Percentiles rank a stretch among this genome's conserved stretches.
Evolutionary conservation across 805 yeast species (phyloP).

Genomic region (Metschnikowia cubensis): DNA sequence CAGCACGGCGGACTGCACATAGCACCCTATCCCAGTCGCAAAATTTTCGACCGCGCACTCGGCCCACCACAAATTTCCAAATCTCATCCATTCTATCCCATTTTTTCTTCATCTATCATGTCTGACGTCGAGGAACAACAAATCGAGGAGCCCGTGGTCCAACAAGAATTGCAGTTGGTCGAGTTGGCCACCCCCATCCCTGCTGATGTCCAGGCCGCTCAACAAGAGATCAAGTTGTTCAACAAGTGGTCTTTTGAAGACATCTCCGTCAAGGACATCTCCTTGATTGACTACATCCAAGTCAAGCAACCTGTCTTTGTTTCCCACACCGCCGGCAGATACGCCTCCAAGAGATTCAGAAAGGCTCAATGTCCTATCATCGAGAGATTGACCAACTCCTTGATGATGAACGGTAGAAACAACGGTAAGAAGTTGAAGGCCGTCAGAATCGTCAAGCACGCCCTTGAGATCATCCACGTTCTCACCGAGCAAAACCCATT

Average conservation of each 20-base stretch:
- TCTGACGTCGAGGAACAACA: slow-evolving; percentile 77
- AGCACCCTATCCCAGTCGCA: background rate
- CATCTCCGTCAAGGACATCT: slow-evolving; percentile 95
- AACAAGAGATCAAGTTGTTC: slow-evolving; percentile 94
- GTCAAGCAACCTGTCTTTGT: slow-evolving; percentile 96
- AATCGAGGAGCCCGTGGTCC: slow-evolving; percentile 66
- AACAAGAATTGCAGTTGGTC: slow-evolving; percentile 78
- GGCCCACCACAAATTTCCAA: slow-evolving; percentile 1
- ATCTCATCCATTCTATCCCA: slow-evolving; percentile 1
- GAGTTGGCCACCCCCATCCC: slow-evolving; percentile 95
- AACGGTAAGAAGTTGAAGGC: slow-evolving; percentile 99
- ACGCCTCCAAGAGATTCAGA: slow-evolving; percentile 99
- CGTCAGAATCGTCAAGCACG: slow-evolving; percentile 99
- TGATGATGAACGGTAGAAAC: slow-evolving; percentile 99
- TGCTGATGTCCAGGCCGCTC: slow-evolving; percentile 93
- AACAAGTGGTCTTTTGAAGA: slow-evolving; percentile 99
- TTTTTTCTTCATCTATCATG: slow-evolving; percentile 45
- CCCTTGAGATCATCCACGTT: slow-evolving; percentile 95
- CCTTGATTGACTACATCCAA: slow-evolving; percentile 97
- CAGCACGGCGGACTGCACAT: slow-evolving; percentile 18
- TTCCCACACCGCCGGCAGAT: slow-evolving; percentile 99
- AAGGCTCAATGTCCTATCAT: slow-evolving; percentile 99
- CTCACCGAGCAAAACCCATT: slow-evolving; percentile 99
- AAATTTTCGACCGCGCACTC: slow-evolving; percentile 14
- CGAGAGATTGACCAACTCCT: slow-evolving; percentile 99